Evolutionary conservation across 2,329 filamentous ascomycete species (phyloP).

Genomic region (Fusarium sambucinum): DNA sequence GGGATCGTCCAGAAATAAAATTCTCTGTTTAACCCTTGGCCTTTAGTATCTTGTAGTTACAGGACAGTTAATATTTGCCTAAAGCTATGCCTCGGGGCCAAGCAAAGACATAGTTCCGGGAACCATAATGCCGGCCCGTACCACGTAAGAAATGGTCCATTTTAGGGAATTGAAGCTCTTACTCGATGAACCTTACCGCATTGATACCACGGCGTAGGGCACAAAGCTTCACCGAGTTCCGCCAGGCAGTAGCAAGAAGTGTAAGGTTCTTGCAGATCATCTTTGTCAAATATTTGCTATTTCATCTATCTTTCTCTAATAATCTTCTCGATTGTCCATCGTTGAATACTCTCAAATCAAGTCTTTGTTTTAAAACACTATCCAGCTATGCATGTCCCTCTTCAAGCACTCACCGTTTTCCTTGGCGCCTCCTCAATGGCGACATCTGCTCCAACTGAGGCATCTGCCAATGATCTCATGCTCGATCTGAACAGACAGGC

Average conservation of each 20-base stretch:
- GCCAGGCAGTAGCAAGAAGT: background rate
- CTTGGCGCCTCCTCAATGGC: background rate
- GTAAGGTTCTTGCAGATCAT: background rate
- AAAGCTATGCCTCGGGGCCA: background rate
- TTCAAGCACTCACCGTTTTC: background rate
- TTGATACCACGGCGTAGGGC: background rate
- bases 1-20: background rate
- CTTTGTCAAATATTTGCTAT: background rate
- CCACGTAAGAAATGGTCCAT: background rate
- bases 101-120: background rate
- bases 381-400: background rate
- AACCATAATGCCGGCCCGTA: background rate
- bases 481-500: constrained; percentile 4
- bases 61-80: background rate
- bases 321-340: background rate
- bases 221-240: background rate
- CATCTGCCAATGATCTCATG: constrained; percentile 1
- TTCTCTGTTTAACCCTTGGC: background rate
- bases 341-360: no score
- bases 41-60: no score
- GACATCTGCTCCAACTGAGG: constrained; percentile 4
- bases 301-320: background rate
- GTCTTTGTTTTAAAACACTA: background rate
- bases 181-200: background rate
- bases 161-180: background rate